phyloP scores from a whole-genome alignment of 2,329 filamentous ascomycete genomes.

The Trichoderma sp. region DNA sequence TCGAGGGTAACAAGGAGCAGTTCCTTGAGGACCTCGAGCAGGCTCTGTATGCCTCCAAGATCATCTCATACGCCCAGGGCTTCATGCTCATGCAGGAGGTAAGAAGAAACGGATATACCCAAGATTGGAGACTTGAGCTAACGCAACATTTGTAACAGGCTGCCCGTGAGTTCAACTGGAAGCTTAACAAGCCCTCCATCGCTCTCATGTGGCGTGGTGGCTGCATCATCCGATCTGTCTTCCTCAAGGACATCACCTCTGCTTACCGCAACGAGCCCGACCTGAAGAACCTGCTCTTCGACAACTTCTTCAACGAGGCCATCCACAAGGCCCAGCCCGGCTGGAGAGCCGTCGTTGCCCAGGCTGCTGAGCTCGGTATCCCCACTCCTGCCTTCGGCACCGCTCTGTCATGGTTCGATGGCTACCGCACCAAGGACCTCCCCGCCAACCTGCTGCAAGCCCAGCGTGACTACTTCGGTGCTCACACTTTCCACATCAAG shows the following conservation, averaged over 20 bases:
- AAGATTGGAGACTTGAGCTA: neutral
- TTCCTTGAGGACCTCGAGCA: conserved; percentile 98
- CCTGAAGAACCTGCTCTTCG: conserved; percentile 96
- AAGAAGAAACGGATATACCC: conserved; percentile 23
- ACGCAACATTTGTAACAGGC: conserved; percentile 56
- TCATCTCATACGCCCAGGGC: conserved; percentile 98
- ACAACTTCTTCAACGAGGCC: conserved; percentile 99
- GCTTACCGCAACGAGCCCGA: conserved; percentile 94
- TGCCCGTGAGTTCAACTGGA: conserved; percentile 94
- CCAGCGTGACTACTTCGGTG: conserved; percentile 99
- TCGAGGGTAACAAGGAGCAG: conserved; percentile 86
- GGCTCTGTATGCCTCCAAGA: conserved; percentile 98
- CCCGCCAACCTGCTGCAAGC: conserved; percentile 98
- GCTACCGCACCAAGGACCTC: conserved; percentile 95
- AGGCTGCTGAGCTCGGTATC: conserved; percentile 91
- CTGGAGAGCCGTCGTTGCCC: conserved; percentile 89
- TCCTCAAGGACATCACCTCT: conserved; percentile 98
- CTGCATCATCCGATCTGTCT: conserved; percentile 99
- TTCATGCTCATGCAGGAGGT: conserved; percentile 99
- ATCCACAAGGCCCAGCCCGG: conserved; percentile 94
- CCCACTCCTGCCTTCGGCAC: conserved; percentile 96
- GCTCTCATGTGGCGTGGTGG: conserved; percentile 99
- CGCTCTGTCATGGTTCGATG: conserved; percentile 97
- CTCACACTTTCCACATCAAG: conserved; percentile 88
- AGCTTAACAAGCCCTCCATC: conserved; percentile 99